These are phyloP conservation scores for Phialophora macrospora DNA, from an alignment of 2,329 filamentous ascomycete genomes.

Conservation along the genomic window DNA sequence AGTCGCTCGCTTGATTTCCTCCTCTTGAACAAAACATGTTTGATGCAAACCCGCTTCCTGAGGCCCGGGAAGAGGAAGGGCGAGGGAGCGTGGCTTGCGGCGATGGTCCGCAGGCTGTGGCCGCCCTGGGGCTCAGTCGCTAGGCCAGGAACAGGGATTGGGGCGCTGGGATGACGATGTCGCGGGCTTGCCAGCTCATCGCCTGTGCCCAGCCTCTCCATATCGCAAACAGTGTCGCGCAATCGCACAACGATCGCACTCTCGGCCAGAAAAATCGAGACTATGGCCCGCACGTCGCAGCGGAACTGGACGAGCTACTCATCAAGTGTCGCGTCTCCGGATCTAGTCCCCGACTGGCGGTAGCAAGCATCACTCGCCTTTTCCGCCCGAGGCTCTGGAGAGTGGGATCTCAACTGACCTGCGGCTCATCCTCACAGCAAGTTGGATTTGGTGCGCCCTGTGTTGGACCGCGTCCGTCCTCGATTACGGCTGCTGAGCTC, in stretches of 20 bases:
- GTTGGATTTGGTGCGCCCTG: background rate
- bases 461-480: background rate
- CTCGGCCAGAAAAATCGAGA: constrained; percentile 20
- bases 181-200: constrained; percentile 27
- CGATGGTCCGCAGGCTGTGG: constrained; percentile 4
- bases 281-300: constrained; percentile 24
- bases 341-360: constrained; percentile 18
- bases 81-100: background rate
- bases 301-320: constrained; percentile 12
- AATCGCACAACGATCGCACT: constrained; percentile 10
- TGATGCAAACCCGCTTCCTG: constrained; percentile 8
- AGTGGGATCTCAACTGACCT: constrained; percentile 1
- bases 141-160: constrained; percentile 14
- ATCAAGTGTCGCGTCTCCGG: constrained; percentile 11
- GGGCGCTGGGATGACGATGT: constrained; percentile 22
- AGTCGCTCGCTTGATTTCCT: constrained; percentile 3
- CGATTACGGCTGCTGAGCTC: background rate
- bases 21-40: background rate
- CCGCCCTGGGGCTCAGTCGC: background rate
- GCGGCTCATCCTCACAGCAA: background rate
- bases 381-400: background rate
- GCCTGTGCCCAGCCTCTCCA: constrained; percentile 20
- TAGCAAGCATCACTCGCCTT: constrained; percentile 19
- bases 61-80: background rate
- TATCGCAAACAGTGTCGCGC: constrained; percentile 14